Conservation (phyloP, 2,329 filamentous ascomycete species). For the Botryotinia calthae region DNA sequence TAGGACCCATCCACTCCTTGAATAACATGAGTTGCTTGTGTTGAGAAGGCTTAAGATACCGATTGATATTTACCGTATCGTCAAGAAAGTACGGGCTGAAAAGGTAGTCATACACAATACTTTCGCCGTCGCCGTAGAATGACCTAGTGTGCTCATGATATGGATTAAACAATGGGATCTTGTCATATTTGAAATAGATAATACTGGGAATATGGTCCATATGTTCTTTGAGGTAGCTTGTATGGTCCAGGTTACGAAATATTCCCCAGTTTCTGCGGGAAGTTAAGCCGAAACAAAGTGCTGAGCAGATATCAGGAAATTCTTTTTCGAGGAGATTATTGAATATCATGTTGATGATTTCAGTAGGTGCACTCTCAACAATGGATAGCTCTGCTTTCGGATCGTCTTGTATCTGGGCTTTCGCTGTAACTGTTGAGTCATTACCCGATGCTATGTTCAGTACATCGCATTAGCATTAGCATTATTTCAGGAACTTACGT, state of each 20-base stretch:
- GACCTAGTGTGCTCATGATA: background rate
- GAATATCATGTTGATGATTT: background rate
- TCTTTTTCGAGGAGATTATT: background rate
- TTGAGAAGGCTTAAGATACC: background rate
- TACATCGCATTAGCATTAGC: background rate
- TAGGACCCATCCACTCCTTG: background rate
- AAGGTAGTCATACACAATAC: too few species aligned
- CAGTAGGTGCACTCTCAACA: background rate
- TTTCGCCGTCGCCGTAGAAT: too few species aligned
- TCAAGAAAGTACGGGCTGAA: background rate
- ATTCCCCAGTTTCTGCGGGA: background rate
- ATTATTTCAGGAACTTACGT: background rate
- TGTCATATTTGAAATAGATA: background rate
- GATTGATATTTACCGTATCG: fast-evolving
- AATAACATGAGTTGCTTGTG: background rate
- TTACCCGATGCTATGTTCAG: background rate
- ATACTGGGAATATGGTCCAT: background rate
- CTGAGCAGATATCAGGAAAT: background rate
- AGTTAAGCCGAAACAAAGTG: background rate
- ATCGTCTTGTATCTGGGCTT: background rate
- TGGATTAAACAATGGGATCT: background rate
- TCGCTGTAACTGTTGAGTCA: background rate
- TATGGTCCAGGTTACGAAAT: background rate
- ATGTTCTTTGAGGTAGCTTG: background rate
- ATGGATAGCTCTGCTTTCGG: background rate